Percentiles rank a stretch among this genome's conserved stretches.
These are phyloP conservation scores for Beauveria asiatica DNA, from an alignment of 2,329 filamentous ascomycete species.

Conservation along the genomic window DNA sequence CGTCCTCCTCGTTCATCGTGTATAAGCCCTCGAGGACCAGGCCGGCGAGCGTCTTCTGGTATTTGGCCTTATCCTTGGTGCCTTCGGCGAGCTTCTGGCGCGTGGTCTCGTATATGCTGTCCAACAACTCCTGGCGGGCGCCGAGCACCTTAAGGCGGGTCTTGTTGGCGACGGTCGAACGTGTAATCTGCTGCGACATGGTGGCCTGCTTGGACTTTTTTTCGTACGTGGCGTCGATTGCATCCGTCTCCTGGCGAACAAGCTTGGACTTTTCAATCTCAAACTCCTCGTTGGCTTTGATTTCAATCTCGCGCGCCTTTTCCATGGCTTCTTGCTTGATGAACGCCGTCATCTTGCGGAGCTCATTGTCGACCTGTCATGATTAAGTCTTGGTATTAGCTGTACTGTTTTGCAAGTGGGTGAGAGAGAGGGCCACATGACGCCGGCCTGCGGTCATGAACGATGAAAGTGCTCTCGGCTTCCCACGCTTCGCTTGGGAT, in stretches of 20 bases:
- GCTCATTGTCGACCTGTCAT: constrained; percentile 82
- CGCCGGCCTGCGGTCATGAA: constrained; percentile 2
- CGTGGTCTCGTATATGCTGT: constrained; percentile 78
- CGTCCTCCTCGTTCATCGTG: constrained; percentile 71
- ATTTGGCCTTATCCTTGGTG: constrained; percentile 62
- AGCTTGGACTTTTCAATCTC: constrained; percentile 99
- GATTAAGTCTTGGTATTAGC: background rate
- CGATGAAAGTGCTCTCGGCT: background rate
- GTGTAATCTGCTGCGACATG: constrained; percentile 98
- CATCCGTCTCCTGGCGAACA: constrained; percentile 84
- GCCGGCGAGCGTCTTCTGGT: constrained; percentile 67
- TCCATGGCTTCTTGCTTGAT: constrained; percentile 97
- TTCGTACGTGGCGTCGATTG: constrained; percentile 88
- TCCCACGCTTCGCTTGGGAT: constrained; percentile 7
- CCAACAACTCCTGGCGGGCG: constrained; percentile 82
- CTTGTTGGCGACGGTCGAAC: constrained; percentile 94
- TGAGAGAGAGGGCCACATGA: background rate
- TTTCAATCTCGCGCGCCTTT: constrained; percentile 93
- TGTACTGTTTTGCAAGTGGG: background rate
- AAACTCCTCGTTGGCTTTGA: constrained; percentile 99
- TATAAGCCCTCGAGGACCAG: constrained; percentile 86
- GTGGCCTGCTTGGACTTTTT: constrained; percentile 99
- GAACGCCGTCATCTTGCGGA: constrained; percentile 99
- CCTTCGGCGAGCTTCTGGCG: constrained; percentile 59
- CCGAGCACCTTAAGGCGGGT: constrained; percentile 81